Conservation (phyloP, 2,329 filamentous ascomycete genomes). For the Alternaria postmessia region DNA sequence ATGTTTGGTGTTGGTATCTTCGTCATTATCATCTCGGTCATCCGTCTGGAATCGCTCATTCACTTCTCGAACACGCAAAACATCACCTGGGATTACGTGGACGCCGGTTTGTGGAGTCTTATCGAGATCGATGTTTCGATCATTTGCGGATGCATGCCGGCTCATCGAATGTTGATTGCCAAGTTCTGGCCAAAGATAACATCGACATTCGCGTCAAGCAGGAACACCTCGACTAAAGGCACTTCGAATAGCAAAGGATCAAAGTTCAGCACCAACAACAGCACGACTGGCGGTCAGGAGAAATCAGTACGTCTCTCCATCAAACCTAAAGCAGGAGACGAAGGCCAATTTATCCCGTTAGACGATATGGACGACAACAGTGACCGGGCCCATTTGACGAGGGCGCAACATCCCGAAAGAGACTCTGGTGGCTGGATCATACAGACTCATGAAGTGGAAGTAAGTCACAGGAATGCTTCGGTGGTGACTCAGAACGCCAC, state of each 20-base stretch:
- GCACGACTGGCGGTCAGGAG: background rate
- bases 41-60: conserved; percentile 53
- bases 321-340: conserved; percentile 28
- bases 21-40: conserved; percentile 53
- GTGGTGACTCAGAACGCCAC: background rate
- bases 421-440: conserved; percentile 16
- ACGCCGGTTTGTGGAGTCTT: conserved; percentile 52
- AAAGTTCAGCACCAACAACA: background rate
- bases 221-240: background rate
- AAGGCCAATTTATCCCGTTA: conserved; percentile 30
- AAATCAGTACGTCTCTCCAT: conserved; percentile 19
- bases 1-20: conserved; percentile 52
- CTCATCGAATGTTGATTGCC: conserved; percentile 26
- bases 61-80: conserved; percentile 54
- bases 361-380: conserved; percentile 29
- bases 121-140: conserved; percentile 46
- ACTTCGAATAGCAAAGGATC: conserved; percentile 6
- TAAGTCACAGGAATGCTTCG: conserved; percentile 3
- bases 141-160: conserved; percentile 55
- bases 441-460: conserved; percentile 12
- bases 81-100: conserved; percentile 51
- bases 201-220: conserved; percentile 20
- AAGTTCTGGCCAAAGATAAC: conserved; percentile 26
- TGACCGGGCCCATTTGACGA: conserved; percentile 6
- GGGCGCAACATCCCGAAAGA: background rate